Conservation (phyloP, 1,284 basidiomycete species). For the Pascua sp. region DNA sequence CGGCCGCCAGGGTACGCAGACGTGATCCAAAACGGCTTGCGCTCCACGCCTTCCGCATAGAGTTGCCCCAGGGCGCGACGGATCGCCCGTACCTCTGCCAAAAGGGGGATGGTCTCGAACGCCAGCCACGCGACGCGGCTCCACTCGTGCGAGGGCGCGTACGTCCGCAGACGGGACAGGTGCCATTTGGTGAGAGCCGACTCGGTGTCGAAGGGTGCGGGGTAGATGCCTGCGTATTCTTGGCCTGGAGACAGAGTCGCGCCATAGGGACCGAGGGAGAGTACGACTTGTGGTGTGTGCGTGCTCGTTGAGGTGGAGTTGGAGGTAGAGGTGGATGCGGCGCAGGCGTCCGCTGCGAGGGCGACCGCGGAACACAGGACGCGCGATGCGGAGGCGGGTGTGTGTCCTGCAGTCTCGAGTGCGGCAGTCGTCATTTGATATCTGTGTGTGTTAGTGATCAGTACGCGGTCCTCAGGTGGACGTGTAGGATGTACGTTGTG, state of each 20-base stretch:
- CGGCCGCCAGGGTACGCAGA: slow-evolving; percentile 60
- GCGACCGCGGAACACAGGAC: slow-evolving; percentile 60
- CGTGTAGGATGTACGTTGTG: too few relatives aligned
- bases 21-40: slow-evolving; percentile 66
- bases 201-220: slow-evolving; percentile 58
- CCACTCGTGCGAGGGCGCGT: slow-evolving; percentile 59
- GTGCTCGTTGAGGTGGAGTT: slow-evolving; percentile 3
- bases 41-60: slow-evolving; percentile 21
- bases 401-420: slow-evolving; percentile 45
- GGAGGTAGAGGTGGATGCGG: slow-evolving; percentile 42
- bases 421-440: slow-evolving; percentile 17
- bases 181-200: slow-evolving; percentile 65
- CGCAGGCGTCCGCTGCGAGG: slow-evolving; percentile 50
- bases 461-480: background rate
- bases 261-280: slow-evolving; percentile 72
- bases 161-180: slow-evolving; percentile 60
- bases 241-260: slow-evolving; percentile 64
- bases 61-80: slow-evolving; percentile 58
- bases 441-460: slow-evolving; percentile 8
- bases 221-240: slow-evolving; percentile 70
- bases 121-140: slow-evolving; percentile 61
- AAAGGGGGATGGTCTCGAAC: slow-evolving; percentile 74
- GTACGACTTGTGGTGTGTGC: slow-evolving; percentile 51
- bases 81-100: slow-evolving; percentile 64
- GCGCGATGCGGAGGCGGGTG: slow-evolving; percentile 49